Conservation (phyloP, 2,329 filamentous ascomycete species). For the Fusarium camptoceras region DNA sequence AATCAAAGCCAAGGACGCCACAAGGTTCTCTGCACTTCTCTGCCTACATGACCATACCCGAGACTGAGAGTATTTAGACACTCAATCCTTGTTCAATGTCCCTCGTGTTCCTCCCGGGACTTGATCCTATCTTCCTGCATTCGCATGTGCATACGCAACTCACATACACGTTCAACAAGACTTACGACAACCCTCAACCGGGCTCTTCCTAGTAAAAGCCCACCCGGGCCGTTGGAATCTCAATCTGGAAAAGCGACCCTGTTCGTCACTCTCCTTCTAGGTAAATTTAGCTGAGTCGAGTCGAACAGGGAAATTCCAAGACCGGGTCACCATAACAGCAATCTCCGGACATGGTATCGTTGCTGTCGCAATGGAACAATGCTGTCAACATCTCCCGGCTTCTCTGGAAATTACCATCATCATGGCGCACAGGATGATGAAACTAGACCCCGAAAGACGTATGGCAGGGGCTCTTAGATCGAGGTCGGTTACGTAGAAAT, state of each 20-base stretch:
- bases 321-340: slow-evolving; percentile 34
- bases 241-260: slow-evolving; percentile 38
- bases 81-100: slow-evolving; percentile 21
- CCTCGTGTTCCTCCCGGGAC: slow-evolving; percentile 32
- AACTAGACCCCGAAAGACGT: slow-evolving; percentile 36
- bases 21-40: not conserved
- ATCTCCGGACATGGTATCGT: slow-evolving; percentile 44
- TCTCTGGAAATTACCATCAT: slow-evolving; percentile 44
- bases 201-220: slow-evolving; percentile 38
- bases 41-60: slow-evolving; percentile 9
- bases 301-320: slow-evolving; percentile 23
- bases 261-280: slow-evolving; percentile 36
- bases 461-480: slow-evolving; percentile 32
- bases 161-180: slow-evolving; percentile 20
- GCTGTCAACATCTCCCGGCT: slow-evolving; percentile 26
- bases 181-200: slow-evolving; percentile 34
- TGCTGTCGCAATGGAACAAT: slow-evolving; percentile 41
- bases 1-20: slow-evolving; percentile 11
- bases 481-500: slow-evolving; percentile 26
- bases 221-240: slow-evolving; percentile 43
- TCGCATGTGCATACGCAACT: slow-evolving; percentile 15
- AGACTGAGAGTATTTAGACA: slow-evolving; percentile 1
- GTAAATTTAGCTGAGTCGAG: slow-evolving; percentile 35
- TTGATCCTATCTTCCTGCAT: slow-evolving; percentile 16
- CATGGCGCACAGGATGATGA: slow-evolving; percentile 42